Base-by-base conservation (phyloP, 1,284 basidiomycete genomes). In the Phellinidium pouzarii region DNA sequence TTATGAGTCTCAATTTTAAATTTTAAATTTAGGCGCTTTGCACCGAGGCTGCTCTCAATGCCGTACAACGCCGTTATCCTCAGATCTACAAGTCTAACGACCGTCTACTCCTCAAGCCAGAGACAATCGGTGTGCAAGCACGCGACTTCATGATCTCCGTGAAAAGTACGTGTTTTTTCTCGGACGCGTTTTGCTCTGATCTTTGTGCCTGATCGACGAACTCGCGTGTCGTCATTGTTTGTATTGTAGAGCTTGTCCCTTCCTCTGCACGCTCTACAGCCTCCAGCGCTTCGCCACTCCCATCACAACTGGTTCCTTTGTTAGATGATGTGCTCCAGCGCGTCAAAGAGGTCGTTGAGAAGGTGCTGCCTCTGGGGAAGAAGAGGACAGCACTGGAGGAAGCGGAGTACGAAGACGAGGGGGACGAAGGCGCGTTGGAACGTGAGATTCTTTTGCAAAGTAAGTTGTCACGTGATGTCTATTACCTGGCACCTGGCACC, bases 111-210 rank as follows among this genome's bases (percentile, higher is more conserved):
- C 75, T 99, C 46, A 81, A 94, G 56, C 91, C 94, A 1, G 86
- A 91, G 60, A 85, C 86, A 0, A 96, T 99, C 58, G 77, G 78
- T 37, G 85, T 98, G 7, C 84, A 88, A 46, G 77, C 96, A 37
- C 80, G 91, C 51, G 96, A 99, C 68, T 99, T 99, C 64, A 94
- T 97, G 91, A 88, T 96, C 63, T 92, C 94, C 0, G 84, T 97
- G 58, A 94, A 97, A 71, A 94, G 94, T 95, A 62, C 56, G 83
- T 74, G 12, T 55, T 50, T 41, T 48, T 47, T 34, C n/a, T 46
- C 12, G 27, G 25, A 29, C 22, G 45, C 45, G 40, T 43, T 29
- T 17, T 52, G n/a, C 20, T 52, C n/a, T 41, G n/a, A 46, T 25
- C 38, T 12, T 27, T 14, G 42, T 55, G 17, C 47, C 46, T 49